A percentile compares a stretch with the other conserved stretches of the same genome.
Conservation (phyloP, 2,329 filamentous ascomycete genomes). For the Xylaria sp. region DNA sequence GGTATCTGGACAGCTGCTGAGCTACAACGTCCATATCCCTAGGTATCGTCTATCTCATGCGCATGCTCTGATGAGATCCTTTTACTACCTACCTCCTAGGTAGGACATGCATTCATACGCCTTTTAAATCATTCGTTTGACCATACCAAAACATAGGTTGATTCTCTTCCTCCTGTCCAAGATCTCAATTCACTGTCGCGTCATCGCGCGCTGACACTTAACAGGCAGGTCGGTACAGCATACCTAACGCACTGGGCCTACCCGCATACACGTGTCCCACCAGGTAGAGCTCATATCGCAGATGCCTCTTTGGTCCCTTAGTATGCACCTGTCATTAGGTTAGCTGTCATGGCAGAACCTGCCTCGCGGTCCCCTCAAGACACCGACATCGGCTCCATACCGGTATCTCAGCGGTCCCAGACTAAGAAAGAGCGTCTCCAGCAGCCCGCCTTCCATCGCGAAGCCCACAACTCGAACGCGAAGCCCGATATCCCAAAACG, state of each 20-base stretch:
- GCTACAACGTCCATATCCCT: no score
- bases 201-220: neutral
- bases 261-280: neutral
- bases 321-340: neutral
- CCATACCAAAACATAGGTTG: neutral
- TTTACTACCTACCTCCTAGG: no score
- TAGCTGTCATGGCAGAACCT: no score
- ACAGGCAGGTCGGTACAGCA: neutral
- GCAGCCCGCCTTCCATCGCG: no score
- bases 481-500: constrained; percentile 13
- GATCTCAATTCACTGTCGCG: neutral
- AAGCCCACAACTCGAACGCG: neutral
- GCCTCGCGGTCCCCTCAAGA: no score
- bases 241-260: neutral
- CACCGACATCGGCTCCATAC: neutral
- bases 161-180: neutral
- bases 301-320: neutral
- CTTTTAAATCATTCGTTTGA: neutral
- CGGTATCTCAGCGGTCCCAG: constrained; percentile 1
- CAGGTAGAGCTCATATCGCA: neutral
- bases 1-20: no score
- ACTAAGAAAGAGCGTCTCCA: constrained; percentile 2
- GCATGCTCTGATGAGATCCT: no score
- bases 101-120: neutral
- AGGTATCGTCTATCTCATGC: no score